A percentile compares a stretch with the other conserved stretches of the same genome.
Evolutionary conservation across 306 rosid genomes (phyloP).

Genomic region (Gillenia trifoliata): DNA sequence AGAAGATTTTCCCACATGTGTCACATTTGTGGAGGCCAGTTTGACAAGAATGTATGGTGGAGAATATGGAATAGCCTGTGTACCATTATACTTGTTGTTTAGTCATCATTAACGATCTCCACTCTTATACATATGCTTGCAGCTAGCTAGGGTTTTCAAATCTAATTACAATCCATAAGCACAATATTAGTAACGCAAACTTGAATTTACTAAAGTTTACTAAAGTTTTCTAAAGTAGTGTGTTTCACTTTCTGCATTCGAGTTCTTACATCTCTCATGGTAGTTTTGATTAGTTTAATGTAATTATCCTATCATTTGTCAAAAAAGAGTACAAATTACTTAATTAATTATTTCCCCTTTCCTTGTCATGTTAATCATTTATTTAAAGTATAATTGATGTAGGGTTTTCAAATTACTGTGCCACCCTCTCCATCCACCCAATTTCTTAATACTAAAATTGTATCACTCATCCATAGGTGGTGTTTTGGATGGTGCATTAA

Average conservation of each 20-base stretch:
- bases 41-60: slow-evolving; percentile 53
- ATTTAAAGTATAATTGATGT: background rate
- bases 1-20: slow-evolving; percentile 30
- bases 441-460: background rate
- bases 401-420: background rate
- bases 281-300: too few relatives aligned
- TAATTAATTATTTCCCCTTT: background rate
- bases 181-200: too few relatives aligned
- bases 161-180: too few relatives aligned
- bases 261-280: too few relatives aligned
- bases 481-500: slow-evolving; percentile 40
- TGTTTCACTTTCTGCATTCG: too few relatives aligned
- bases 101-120: too few relatives aligned
- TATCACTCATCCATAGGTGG: slow-evolving; percentile 34
- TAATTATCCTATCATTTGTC: too few relatives aligned
- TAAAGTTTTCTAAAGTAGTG: too few relatives aligned
- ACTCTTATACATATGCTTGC: too few relatives aligned
- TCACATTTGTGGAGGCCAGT: slow-evolving; percentile 41
- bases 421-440: background rate
- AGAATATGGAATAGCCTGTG: slow-evolving; percentile 39
- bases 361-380: background rate
- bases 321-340: too few relatives aligned
- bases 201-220: too few relatives aligned
- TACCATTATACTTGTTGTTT: slow-evolving; percentile 25
- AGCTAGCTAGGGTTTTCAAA: too few relatives aligned